Evolutionary conservation across 352 stramenopile genomes (phyloP).

Genomic region (Phytophthora palmivora): DNA sequence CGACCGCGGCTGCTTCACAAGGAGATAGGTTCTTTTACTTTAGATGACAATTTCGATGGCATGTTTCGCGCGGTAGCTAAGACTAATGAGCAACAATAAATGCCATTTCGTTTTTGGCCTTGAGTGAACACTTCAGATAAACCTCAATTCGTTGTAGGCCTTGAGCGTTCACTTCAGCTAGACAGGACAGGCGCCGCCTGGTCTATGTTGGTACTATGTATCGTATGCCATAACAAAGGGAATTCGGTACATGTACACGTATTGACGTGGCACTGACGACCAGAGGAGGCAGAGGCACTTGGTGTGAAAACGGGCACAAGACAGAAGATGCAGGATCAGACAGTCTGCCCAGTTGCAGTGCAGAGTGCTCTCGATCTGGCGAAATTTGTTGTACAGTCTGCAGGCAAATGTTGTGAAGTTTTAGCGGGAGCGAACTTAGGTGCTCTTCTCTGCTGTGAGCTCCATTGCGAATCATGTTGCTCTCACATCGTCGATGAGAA

Average conservation of each 20-base stretch:
- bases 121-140: too few species aligned
- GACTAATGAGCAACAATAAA: too few species aligned
- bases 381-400: neutral
- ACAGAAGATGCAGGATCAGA: conserved; percentile 15
- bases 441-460: neutral
- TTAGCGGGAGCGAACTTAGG: neutral
- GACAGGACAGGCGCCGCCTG: too few species aligned
- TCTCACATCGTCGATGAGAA: neutral
- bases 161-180: too few species aligned
- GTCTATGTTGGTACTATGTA: too few species aligned
- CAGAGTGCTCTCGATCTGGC: conserved; percentile 1
- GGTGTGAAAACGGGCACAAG: conserved; percentile 1
- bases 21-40: too few species aligned
- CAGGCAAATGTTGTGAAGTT: neutral
- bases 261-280: conserved; percentile 8
- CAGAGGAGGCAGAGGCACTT: neutral
- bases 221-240: too few species aligned
- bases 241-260: neutral
- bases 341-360: conserved; percentile 10
- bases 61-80: too few species aligned
- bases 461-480: neutral
- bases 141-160: too few species aligned
- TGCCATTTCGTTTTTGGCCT: too few species aligned
- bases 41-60: too few species aligned
- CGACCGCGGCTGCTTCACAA: too few species aligned